Evolutionary conservation across 2,329 filamentous ascomycete species (phyloP).

Genomic region (Talaromyces sp.): DNA sequence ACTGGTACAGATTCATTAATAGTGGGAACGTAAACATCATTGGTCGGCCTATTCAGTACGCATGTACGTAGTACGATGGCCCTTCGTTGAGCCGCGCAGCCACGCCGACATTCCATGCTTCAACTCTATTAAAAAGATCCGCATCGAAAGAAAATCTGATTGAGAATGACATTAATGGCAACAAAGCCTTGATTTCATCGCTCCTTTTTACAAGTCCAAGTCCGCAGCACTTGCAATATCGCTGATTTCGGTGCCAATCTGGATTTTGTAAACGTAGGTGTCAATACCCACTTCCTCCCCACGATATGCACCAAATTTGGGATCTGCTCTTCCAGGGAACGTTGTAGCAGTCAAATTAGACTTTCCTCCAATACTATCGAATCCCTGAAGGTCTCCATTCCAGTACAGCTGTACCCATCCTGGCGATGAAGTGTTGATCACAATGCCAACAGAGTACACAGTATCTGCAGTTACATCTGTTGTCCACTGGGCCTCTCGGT

Average conservation of each 20-base stretch:
- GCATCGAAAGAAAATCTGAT: background rate
- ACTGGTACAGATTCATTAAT: too few species aligned
- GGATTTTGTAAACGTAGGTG: slow-evolving; percentile 13
- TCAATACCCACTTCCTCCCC: slow-evolving; percentile 12
- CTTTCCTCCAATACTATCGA: background rate
- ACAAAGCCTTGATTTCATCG: background rate
- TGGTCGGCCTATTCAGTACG: too few species aligned
- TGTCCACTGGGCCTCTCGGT: slow-evolving; percentile 10
- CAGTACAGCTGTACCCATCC: slow-evolving; percentile 13
- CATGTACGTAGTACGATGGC: too few species aligned
- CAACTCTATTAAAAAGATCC: background rate
- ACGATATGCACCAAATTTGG: slow-evolving; percentile 16
- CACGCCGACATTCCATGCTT: background rate
- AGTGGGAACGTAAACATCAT: too few species aligned
- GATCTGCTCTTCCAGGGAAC: slow-evolving; percentile 11
- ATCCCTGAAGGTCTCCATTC: slow-evolving; percentile 10
- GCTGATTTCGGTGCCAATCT: slow-evolving; percentile 12
- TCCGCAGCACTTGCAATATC: slow-evolving; percentile 12
- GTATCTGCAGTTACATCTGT: background rate
- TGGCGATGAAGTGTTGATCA: slow-evolving; percentile 8
- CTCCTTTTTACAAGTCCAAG: background rate
- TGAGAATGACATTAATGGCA: background rate
- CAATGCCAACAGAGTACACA: slow-evolving; percentile 7
- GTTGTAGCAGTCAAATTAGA: slow-evolving; percentile 7
- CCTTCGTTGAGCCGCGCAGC: too few species aligned